Conservation (phyloP, 2,329 filamentous ascomycete species). For the Talaromyces funiculosus region DNA sequence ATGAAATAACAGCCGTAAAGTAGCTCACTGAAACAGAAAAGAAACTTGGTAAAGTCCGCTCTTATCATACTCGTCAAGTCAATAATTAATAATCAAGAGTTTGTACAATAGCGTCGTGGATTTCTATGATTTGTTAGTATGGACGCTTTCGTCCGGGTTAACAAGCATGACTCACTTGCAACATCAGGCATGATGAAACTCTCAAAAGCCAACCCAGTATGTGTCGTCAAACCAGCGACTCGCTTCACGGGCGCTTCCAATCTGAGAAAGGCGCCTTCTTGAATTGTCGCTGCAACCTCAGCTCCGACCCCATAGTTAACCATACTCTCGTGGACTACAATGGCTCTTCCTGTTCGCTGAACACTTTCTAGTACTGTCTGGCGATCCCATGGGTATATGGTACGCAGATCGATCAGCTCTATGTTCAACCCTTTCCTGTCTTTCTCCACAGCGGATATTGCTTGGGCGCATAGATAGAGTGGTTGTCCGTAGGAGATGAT, state of each 20-base stretch:
- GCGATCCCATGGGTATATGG: constrained; percentile 88
- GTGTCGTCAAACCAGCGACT: constrained; percentile 85
- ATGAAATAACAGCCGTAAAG: neutral
- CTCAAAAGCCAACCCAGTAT: constrained; percentile 73
- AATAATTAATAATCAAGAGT: constrained; percentile 56
- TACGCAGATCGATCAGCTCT: constrained; percentile 82
- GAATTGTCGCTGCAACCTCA: constrained; percentile 81
- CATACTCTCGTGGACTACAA: constrained; percentile 91
- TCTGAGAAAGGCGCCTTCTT: constrained; percentile 77
- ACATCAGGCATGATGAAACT: constrained; percentile 79
- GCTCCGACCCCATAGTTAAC: constrained; percentile 84
- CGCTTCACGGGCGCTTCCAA: constrained; percentile 80
- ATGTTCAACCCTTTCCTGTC: constrained; percentile 64
- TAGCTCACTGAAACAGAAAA: neutral
- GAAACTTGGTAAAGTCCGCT: neutral
- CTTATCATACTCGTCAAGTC: neutral
- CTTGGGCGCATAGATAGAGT: constrained; percentile 73
- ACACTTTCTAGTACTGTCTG: constrained; percentile 75
- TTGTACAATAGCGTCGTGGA: constrained; percentile 66
- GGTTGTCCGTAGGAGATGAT: constrained; percentile 86
- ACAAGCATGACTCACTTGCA: constrained; percentile 59
- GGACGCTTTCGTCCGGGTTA: neutral
- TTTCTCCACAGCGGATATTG: constrained; percentile 70
- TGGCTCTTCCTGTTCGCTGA: constrained; percentile 74
- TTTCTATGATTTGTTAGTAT: constrained; percentile 43